These are phyloP conservation scores for Tolypocladium sp. DNA, from an alignment of 2,329 filamentous ascomycete species.

Conservation along the genomic window DNA sequence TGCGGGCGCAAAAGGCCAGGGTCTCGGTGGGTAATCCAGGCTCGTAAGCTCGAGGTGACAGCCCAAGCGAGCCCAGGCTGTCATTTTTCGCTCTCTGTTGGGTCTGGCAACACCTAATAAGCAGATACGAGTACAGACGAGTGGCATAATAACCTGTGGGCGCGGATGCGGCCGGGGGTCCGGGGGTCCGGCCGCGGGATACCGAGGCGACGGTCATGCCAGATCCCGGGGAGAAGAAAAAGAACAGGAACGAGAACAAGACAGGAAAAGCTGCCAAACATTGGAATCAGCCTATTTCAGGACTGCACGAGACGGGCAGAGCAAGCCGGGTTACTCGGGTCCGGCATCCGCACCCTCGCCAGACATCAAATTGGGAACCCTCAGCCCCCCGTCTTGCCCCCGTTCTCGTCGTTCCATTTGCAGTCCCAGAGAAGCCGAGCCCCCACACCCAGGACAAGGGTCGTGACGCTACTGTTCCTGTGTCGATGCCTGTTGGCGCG, in stretches of 20 bases:
- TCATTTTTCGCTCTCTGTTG: not conserved
- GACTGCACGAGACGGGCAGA: not conserved
- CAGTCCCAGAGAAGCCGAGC: not conserved
- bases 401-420: not conserved
- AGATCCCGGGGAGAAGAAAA: not conserved
- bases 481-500: not conserved
- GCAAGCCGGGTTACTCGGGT: not conserved
- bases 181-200: not conserved
- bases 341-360: not conserved
- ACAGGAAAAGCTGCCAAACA: not conserved
- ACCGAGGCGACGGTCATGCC: not conserved
- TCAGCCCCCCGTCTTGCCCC: not conserved
- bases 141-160: not conserved
- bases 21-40: not conserved
- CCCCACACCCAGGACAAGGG: not conserved
- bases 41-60: not conserved
- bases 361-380: not conserved
- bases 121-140: not conserved
- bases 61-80: not conserved
- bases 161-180: not conserved
- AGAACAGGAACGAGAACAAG: not conserved
- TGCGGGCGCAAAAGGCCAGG: not conserved
- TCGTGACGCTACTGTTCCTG: not conserved
- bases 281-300: not conserved
- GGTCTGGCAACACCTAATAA: no score